A percentile compares a stretch with the other conserved stretches of the same genome.
Evolutionary conservation across 805 yeast genomes (phyloP).

Genomic region (Ogataea siamensis): DNA sequence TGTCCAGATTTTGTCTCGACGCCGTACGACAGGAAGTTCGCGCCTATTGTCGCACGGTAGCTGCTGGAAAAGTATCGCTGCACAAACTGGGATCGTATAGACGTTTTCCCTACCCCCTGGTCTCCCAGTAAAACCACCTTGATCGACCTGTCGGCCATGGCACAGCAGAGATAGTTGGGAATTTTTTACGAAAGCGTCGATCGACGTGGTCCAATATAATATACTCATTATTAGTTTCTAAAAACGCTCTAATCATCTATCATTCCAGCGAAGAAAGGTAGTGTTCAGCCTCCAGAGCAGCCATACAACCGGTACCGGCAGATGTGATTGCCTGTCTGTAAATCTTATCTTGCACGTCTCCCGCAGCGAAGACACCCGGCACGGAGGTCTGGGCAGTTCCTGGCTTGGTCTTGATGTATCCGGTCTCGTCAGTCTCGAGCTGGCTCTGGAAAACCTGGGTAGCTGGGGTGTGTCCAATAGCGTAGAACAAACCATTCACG

Average conservation of each 20-base stretch:
- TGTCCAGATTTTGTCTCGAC: conserved; percentile 21
- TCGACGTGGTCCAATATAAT: conserved; percentile 5
- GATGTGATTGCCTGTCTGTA: conserved; percentile 99
- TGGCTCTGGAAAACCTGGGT: conserved; percentile 77
- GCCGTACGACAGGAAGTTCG: conserved; percentile 51
- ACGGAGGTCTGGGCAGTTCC: conserved; percentile 86
- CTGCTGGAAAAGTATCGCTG: conserved; percentile 55
- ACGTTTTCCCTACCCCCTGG: conserved; percentile 60
- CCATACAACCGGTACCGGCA: conserved; percentile 99
- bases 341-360: conserved; percentile 96
- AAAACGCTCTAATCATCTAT: conserved; percentile 4
- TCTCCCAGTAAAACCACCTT: conserved; percentile 59
- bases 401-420: conserved; percentile 86
- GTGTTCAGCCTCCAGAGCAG: conserved; percentile 93
- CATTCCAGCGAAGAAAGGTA: conserved; percentile 57
- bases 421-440: conserved; percentile 79
- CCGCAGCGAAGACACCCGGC: conserved; percentile 95
- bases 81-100: conserved; percentile 52
- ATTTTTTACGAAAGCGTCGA: conserved; percentile 6
- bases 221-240: conserved; percentile 1
- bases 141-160: conserved; percentile 23
- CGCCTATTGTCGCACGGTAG: conserved; percentile 59
- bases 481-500: conserved; percentile 93
- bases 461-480: conserved; percentile 97
- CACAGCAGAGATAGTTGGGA: background rate